Conservation (phyloP, 305 asterid genomes). For the Petunia hybrid region DNA sequence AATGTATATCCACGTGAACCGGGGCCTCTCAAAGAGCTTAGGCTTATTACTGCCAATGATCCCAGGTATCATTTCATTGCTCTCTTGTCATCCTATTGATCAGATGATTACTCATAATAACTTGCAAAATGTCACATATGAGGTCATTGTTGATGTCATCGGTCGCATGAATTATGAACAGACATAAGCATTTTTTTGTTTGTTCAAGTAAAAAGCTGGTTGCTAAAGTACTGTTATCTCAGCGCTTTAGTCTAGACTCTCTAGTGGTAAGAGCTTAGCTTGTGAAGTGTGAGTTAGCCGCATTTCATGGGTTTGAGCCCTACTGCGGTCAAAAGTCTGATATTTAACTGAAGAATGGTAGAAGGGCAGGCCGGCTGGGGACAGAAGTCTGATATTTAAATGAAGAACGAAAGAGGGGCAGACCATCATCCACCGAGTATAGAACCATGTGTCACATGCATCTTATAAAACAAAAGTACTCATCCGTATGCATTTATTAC, state of each 20-base stretch:
- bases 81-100: neutral
- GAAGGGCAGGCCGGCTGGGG: too few species aligned
- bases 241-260: too few species aligned
- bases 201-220: neutral
- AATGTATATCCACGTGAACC: slow-evolving; percentile 41
- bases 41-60: slow-evolving; percentile 49
- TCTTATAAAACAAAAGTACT: neutral
- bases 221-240: neutral
- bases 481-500: too few species aligned
- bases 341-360: too few species aligned
- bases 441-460: neutral
- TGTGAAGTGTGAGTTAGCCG: too few species aligned
- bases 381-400: too few species aligned
- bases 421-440: too few species aligned
- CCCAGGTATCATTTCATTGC: slow-evolving; percentile 42
- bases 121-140: neutral
- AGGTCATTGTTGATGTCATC: neutral
- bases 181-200: neutral
- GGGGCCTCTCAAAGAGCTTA: slow-evolving; percentile 52
- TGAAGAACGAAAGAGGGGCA: too few species aligned
- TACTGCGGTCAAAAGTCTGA: neutral
- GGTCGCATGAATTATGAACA: neutral
- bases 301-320: too few species aligned
- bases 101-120: neutral
- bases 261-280: too few species aligned